Evolutionary conservation across 257 asterid genomes (phyloP), one percentile per base, ranked within the genome.

Genomic region (Petunia secreta): DNA sequence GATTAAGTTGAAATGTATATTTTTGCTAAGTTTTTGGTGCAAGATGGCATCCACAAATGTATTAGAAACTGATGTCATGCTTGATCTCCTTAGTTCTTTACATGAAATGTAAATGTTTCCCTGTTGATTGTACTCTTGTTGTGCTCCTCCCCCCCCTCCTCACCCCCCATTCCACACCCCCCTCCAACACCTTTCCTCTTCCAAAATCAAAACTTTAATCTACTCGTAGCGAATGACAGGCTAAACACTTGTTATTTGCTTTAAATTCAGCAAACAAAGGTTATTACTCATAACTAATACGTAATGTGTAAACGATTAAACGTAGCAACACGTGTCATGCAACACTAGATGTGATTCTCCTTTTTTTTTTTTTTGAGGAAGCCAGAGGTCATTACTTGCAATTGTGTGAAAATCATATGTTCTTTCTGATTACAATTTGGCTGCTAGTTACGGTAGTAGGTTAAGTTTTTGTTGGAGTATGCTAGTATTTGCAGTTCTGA

Each of bases 361-460:
- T n/a, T 5, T 59, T 37, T 8, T 25, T 11, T 16, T 53, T 59
- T 59, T 37, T 38, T 1, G 7, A 59, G 64, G 64, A 59, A 59
- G 64, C 25, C 64, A n/a, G 64, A 59, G 64, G 64, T 6, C 39
- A 59, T 59, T 59, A 59, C 36, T 25, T 59, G 64, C 64, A 59
- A 16, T 59, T 6, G 25, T 67, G 38, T 54, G 75, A 16, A 55
- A 43, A 67, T 55, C 39, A n/a, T 43, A n/a, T 67, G 55, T 67
- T 43, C 75, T 50, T 67, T 67, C 43, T 66, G 74, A 40, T 60
- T 9, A 50, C 43, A 16, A 67, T 67, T 67, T 67, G 41, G 75
- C 43, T 37, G 52, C 36, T 43, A 48, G 75, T 67, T 67, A 43
- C 14, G 15, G 57, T 55, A 8, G 75, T 41, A 68, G 57, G 75